Base-by-base conservation (phyloP, 148 eudicot genomes). In the Nyssa sinensis region DNA sequence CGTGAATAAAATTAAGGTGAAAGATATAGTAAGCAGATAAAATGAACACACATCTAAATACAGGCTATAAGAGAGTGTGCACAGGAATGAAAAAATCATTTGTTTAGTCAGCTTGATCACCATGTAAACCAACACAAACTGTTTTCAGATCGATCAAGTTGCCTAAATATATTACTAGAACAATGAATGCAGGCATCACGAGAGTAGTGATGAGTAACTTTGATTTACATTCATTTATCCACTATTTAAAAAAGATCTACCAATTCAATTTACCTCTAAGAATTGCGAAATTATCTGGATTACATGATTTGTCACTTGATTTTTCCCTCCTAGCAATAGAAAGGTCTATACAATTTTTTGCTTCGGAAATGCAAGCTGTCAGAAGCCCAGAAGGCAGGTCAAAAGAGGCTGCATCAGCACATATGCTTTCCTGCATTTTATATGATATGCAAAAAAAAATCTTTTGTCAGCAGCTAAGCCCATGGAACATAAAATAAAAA, bases 401-500 rank as follows among this genome's bases (percentile, higher is more conserved):
- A 83, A 95, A 95, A 29, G 99, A 95, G 63, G 97, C 94, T 79
- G 99, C 99, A 75, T 95, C 99, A 32, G 99, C 91, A 73, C 97
- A 95, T 75, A 95, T 74, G 80, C 97, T 73, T 82, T 95, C 99
- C 99, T 95, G 88, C 73, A 80, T 69, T 61, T 60, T 25, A 65
- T 24, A 66, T 55, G 53, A 66, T 32, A 73, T 14, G 30, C 27
- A 16, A 55, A 58, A 7, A n/a, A 3, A 24, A 3, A 39, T 19
- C 49, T 64, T 16, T 37, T 24, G 41, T 64, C 62, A 47, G 30
- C 63, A 17, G 44, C 24, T 63, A 21, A 21, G 61, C 28, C 49
- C 29, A 7, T 23, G 33, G 51, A 29, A 0, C 17, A 34, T 34
- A 41, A 19, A 39, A 21, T 25, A 27, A 12, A 33, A 27, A 27